phyloP scores from a whole-genome alignment of 106 monocot genomes.

The Hemerocallis citrina region DNA sequence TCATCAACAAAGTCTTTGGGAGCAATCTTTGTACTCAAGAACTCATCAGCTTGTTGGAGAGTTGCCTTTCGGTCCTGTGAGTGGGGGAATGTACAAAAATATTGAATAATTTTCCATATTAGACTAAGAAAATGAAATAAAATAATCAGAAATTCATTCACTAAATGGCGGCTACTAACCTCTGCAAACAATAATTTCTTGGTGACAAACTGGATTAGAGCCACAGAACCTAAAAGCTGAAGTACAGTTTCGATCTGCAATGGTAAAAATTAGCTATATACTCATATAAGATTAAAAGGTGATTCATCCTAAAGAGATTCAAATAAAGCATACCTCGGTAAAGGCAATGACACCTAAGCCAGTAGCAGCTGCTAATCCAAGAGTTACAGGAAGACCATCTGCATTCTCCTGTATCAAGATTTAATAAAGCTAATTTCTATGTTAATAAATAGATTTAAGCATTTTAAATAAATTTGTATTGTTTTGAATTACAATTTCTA shows the following conservation, averaged over 20 bases:
- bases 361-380: slow-evolving; percentile 77
- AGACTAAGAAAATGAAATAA: neutral
- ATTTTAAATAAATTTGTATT: neutral
- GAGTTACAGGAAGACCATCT: slow-evolving; percentile 55
- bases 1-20: slow-evolving; percentile 89
- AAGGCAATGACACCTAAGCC: slow-evolving; percentile 73
- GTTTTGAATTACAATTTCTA: neutral
- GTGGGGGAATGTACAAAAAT: neutral
- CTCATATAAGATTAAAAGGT: neutral
- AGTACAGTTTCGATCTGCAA: slow-evolving; percentile 86
- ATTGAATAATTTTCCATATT: neutral
- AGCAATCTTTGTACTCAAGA: slow-evolving; percentile 87
- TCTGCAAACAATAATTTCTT: slow-evolving; percentile 86
- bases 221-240: slow-evolving; percentile 89
- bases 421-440: neutral
- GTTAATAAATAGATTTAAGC: neutral
- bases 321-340: slow-evolving; percentile 52
- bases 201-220: slow-evolving; percentile 63
- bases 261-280: neutral
- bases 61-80: slow-evolving; percentile 77
- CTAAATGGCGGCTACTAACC: slow-evolving; percentile 26
- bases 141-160: neutral
- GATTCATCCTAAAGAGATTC: neutral
- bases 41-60: slow-evolving; percentile 68
- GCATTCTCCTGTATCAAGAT: slow-evolving; percentile 40